phyloP scores from a whole-genome alignment of 164 flowering plant species.

The Buxus sempervirens region DNA sequence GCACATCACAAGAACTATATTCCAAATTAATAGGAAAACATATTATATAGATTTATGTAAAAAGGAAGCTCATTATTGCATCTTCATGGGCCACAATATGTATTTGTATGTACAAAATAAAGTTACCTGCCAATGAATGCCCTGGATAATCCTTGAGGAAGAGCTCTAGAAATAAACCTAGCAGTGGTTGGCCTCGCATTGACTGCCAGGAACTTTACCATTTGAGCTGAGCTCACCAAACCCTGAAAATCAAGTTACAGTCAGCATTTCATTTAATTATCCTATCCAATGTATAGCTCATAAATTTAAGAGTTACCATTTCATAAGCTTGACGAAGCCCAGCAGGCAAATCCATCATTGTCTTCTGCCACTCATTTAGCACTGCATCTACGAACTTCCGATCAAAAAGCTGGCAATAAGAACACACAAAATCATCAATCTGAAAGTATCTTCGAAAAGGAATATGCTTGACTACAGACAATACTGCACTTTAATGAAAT shows the following conservation, averaged over 20 bases:
- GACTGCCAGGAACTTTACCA: conserved; percentile 77
- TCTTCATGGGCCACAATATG: too few relatives aligned
- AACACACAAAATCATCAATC: conserved; percentile 12
- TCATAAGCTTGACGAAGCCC: conserved; percentile 96
- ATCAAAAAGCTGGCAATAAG: conserved; percentile 70
- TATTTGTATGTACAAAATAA: background rate
- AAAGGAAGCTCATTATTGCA: too few relatives aligned
- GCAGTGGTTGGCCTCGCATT: conserved; percentile 88
- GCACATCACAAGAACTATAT: too few relatives aligned
- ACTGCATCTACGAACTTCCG: conserved; percentile 89
- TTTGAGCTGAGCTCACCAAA: conserved; percentile 92
- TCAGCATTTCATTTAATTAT: conserved; percentile 10
- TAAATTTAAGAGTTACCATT: conserved; percentile 59
- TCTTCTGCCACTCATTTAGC: conserved; percentile 93
- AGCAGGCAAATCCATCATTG: conserved; percentile 94
- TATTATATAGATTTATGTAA: too few relatives aligned
- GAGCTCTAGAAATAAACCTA: conserved; percentile 68
- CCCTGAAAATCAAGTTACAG: conserved; percentile 49
- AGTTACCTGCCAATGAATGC: conserved; percentile 94
- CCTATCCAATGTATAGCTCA: too few relatives aligned
- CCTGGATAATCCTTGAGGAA: conserved; percentile 84
- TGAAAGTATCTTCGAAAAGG: background rate
- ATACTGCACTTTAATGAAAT: too few relatives aligned
- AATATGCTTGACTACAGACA: background rate
- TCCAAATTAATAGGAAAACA: too few relatives aligned